Conservation (phyloP, 2,329 filamentous ascomycete species). For the Sarocladium strictum region DNA sequence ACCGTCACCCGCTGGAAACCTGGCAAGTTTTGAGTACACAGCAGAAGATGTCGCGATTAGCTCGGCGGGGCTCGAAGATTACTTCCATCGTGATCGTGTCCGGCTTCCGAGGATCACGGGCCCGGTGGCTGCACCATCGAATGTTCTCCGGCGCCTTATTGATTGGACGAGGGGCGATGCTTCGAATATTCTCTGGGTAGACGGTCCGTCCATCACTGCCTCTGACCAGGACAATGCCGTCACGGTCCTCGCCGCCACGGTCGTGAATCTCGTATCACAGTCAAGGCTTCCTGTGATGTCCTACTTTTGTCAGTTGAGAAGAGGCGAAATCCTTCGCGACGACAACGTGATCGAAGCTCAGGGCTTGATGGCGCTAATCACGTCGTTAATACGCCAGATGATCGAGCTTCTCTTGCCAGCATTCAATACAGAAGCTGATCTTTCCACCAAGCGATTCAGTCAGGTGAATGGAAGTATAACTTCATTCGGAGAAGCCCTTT, state of each 20-base stretch:
- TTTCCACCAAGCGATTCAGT: background rate
- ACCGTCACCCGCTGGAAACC: background rate
- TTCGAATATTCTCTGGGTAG: conserved; percentile 12
- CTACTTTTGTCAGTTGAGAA: conserved; percentile 15
- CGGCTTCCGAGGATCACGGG: background rate
- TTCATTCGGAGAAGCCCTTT: background rate
- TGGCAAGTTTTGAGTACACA: background rate
- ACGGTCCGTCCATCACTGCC: conserved; percentile 1
- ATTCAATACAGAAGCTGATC: conserved; percentile 7
- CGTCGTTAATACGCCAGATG: conserved; percentile 13
- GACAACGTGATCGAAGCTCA: conserved; percentile 10
- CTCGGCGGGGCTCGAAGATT: background rate
- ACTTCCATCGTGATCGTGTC: background rate
- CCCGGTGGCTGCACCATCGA: background rate
- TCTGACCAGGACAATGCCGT: conserved; percentile 10
- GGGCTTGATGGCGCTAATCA: conserved; percentile 1
- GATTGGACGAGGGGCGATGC: background rate
- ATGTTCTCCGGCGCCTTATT: background rate
- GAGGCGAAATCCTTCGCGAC: background rate
- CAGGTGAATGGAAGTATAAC: background rate
- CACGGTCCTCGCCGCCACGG: conserved; percentile 10
- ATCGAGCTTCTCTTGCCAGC: conserved; percentile 11
- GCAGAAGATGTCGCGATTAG: background rate
- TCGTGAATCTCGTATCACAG: conserved; percentile 8
- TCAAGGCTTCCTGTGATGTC: conserved; percentile 11